Base-by-base conservation (phyloP, 805 yeast genomes). In the Hyphopichia homilentoma region DNA sequence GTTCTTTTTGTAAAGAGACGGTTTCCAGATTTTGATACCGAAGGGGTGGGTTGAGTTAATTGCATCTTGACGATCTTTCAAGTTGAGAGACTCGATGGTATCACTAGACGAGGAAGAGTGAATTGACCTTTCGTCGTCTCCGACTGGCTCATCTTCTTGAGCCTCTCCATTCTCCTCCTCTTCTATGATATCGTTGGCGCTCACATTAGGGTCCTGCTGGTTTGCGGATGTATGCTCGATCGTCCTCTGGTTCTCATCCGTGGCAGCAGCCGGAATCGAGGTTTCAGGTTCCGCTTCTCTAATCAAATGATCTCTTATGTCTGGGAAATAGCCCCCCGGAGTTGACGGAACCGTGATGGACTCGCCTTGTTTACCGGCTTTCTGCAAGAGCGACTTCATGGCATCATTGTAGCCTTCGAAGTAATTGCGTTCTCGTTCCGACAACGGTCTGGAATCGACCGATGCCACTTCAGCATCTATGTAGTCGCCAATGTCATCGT, bases 21-120 rank as follows among this genome's bases (percentile, higher is more conserved):
- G 98, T 52, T 93, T 93, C 98, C 98, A 93, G 48, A 93, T 86
- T 57, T 96, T 82, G 28, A 93, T 90, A 71, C 98, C 98, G 50
- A 93, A 93, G 1, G 98, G 98, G 65, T 93, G 98, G 4, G 97
- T 88, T 32, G 84, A 80, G 53, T 93, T 93, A 53, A 93, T 93
- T 11, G 98, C 98, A 46, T 85, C 89, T 58, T 93, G 98, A 43
- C 97, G 79, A 45, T 89, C 96, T 39, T 93, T 71, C 34, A 90
- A 69, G 4, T 96, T 93, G 53, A 84, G 81, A 4, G 95, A 83
- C 56, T 90, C 97, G 17, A 76, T 53, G 0, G 95, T 78, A 1
- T 73, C 74, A 11, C 54, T 39, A 1, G 69, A 56, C 1, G 57
- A 39, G 1, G 56, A 32, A 2, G 68, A 55, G 17, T 41, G 30